Conservation (phyloP, 2,329 filamentous ascomycete genomes). For the Ophiognomonia clavigignenti-juglandacearum region DNA sequence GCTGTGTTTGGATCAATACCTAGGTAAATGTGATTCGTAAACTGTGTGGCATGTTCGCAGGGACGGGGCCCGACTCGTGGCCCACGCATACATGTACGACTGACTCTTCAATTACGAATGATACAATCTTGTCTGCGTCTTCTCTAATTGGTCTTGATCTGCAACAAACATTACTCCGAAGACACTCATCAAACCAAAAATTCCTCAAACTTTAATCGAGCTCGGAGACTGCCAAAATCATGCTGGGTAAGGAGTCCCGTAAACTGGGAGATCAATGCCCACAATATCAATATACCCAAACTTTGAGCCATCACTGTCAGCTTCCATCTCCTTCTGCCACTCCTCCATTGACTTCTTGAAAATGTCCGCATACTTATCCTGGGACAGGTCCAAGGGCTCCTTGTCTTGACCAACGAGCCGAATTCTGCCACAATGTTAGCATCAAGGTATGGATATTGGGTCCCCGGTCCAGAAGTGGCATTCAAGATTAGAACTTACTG, state of each 20-base stretch:
- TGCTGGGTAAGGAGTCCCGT: slow-evolving; percentile 23
- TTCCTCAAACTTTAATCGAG: neutral
- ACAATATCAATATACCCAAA: slow-evolving; percentile 28
- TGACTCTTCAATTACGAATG: no score
- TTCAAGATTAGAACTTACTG: slow-evolving; percentile 4
- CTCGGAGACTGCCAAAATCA: neutral
- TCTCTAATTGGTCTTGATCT: no score
- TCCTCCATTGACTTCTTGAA: slow-evolving; percentile 26
- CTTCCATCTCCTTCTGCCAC: slow-evolving; percentile 26
- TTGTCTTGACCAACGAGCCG: slow-evolving; percentile 15
- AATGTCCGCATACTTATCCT: slow-evolving; percentile 25
- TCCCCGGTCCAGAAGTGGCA: neutral
- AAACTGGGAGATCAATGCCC: slow-evolving; percentile 27
- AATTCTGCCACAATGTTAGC: neutral
- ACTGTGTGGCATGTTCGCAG: no score
- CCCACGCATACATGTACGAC: no score
- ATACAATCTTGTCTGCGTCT: no score
- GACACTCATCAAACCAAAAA: neutral
- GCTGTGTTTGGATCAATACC: no score
- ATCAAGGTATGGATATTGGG: no score
- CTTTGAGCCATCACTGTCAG: slow-evolving; percentile 26
- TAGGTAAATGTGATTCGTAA: no score
- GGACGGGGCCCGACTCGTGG: no score
- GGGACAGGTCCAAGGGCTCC: slow-evolving; percentile 26
- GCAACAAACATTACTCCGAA: no score